Conservation (phyloP, 2,329 filamentous ascomycete species). For the Ophiostoma ips region DNA sequence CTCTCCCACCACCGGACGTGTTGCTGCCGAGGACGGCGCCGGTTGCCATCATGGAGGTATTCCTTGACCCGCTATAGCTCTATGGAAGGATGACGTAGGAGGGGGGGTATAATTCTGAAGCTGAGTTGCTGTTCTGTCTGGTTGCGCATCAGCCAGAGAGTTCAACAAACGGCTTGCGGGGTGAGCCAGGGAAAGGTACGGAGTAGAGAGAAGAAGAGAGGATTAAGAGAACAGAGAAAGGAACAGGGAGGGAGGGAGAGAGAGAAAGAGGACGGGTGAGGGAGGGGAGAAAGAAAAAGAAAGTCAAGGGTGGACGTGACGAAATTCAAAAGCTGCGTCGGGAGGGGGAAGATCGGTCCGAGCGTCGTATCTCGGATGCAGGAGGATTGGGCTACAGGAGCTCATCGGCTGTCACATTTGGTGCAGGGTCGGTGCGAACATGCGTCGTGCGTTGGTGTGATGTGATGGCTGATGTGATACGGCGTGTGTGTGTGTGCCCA, state of each 20-base stretch:
- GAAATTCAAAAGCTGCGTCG: too few relatives aligned
- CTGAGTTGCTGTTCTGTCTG: too few relatives aligned
- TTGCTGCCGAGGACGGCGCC: not conserved
- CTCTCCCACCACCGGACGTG: not conserved
- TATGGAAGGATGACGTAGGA: too few relatives aligned
- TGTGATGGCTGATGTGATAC: not conserved
- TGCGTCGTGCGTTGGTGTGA: not conserved
- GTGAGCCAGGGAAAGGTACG: not conserved
- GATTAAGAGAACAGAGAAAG: not conserved
- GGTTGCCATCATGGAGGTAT: not conserved
- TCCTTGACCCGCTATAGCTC: not conserved
- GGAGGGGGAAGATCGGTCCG: not conserved
- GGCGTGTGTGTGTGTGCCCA: too few relatives aligned
- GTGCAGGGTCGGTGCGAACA: not conserved
- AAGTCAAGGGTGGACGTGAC: too few relatives aligned
- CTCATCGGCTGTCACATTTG: not conserved
- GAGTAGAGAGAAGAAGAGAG: not conserved
- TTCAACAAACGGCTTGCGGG: too few relatives aligned
- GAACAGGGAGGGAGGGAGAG: not conserved
- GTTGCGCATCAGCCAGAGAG: too few relatives aligned
- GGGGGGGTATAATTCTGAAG: too few relatives aligned
- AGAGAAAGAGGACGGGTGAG: not conserved
- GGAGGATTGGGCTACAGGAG: not conserved
- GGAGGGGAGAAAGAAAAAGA: not conserved
- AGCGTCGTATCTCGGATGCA: slow-evolving; percentile 1